phyloP scores from a whole-genome alignment of 306 rosid species.

The Castanopsis chinensis region DNA sequence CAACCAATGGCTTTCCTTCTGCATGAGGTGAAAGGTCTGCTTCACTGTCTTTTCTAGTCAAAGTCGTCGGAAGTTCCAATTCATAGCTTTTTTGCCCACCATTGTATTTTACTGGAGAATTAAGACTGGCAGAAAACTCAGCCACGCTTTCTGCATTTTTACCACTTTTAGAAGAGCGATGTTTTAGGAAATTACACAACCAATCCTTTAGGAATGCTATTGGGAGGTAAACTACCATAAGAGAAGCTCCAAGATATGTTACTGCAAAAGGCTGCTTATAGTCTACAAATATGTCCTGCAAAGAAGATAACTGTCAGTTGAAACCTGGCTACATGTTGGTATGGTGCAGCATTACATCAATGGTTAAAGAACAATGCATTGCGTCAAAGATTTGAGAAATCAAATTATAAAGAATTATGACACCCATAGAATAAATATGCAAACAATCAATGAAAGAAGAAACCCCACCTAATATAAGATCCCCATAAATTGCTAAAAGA shows the following conservation, averaged over 20 bases:
- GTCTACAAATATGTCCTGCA: conserved; percentile 70
- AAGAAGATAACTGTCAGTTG: conserved; percentile 29
- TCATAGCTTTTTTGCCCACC: conserved; percentile 51
- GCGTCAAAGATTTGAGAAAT: not conserved
- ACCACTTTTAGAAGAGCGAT: conserved; percentile 62
- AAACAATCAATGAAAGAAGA: conserved; percentile 9
- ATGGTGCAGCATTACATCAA: conserved; percentile 16
- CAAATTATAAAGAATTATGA: not conserved
- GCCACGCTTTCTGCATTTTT: conserved; percentile 44
- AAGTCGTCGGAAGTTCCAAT: conserved; percentile 44
- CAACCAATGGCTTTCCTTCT: conserved; percentile 67
- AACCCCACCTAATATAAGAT: conserved; percentile 4
- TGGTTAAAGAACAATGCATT: not conserved
- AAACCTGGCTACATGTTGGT: conserved; percentile 11
- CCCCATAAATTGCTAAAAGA: not conserved
- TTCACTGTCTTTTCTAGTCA: conserved; percentile 68
- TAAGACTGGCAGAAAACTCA: conserved; percentile 31
- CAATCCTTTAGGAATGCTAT: conserved; percentile 91
- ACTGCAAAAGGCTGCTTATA: conserved; percentile 98
- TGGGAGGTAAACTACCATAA: conserved; percentile 97
- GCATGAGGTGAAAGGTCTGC: conserved; percentile 46
- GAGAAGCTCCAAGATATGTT: conserved; percentile 98
- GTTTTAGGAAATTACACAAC: conserved; percentile 55
- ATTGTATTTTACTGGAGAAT: conserved; percentile 44
- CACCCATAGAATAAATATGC: not conserved